Evolutionary conservation across 169 alveolate species (phyloP), one percentile per base, ranked within the genome.

Genomic region (Plasmodium vinckei): DNA sequence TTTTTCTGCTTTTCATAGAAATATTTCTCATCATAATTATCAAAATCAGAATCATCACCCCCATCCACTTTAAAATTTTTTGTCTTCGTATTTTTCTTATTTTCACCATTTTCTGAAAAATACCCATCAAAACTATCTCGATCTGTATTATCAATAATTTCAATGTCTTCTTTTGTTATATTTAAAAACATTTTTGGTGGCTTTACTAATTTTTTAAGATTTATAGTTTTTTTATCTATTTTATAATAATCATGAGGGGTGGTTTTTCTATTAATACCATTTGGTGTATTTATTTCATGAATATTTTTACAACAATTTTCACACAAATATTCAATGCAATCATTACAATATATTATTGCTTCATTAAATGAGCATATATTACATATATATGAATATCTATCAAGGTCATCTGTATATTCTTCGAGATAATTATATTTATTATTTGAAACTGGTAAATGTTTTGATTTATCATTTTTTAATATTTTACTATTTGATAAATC

Each of bases 291-390:
- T 33, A 17, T 25, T 27, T 82, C 72, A 15, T 82, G 90, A 67
- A 82, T 82, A 47, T 21, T 67, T 12, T 47, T 25, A 59, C 79
- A 82, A 27, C 90, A 82, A 39, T 64, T 64, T 82, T 67, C 21
- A 59, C 90, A 82, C 27, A 82, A 60, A 42, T 82, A 82, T 71
- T 82, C 90, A 6, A 82, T 82, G 42, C 90, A 82, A 46, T 82
- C 90, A n/a, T 82, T 82, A 51, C 90, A 82, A 25, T 82, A 82
- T 23, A 82, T 67, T 27, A 42, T 49, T 1, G 90, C 90, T 82
- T 82, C 90, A 59, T 56, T 82, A 56, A 46, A 68, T 17, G 90
- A 82, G 27, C 90, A 82, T 10, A 82, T 70, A 21, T 82, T 82
- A 82, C 90, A 82, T 53, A 82, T 67, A 33, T 82, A 82, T 13